Conservation (phyloP, 176 grass and related monocot species). For the Areca catechu region DNA sequence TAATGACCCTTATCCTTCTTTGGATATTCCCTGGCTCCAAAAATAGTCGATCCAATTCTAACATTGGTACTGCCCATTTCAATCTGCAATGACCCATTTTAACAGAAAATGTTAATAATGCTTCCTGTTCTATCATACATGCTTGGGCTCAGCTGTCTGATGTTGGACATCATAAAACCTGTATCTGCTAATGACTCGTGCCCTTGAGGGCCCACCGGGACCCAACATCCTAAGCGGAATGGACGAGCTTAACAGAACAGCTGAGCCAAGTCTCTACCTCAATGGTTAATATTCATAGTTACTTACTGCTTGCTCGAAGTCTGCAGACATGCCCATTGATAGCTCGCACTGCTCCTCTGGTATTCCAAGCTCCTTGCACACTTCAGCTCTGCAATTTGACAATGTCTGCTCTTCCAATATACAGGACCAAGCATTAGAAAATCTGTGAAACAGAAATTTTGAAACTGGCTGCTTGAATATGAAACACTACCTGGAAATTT, state of each 20-base stretch:
- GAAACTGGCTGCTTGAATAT: no score
- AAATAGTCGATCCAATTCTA: conserved; percentile 74
- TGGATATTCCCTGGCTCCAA: conserved; percentile 72
- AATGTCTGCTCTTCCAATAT: conserved; percentile 23
- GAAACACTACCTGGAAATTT: conserved; percentile 58
- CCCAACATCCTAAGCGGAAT: no score
- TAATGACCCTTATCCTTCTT: conserved; percentile 30
- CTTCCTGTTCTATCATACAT: no score
- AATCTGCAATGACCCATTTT: conserved; percentile 37
- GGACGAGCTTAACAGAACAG: not conserved
- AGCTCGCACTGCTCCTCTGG: conserved; percentile 70
- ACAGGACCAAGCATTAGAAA: no score
- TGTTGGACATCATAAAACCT: no score
- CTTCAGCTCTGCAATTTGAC: conserved; percentile 39
- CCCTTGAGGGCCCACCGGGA: no score
- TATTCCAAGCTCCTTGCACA: conserved; percentile 70
- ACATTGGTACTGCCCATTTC: conserved; percentile 90
- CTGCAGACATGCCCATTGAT: conserved; percentile 97
- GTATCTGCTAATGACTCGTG: no score
- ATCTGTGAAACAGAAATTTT: no score
- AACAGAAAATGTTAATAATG: no score
- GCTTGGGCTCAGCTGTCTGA: no score
- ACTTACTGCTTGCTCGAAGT: conserved; percentile 93
- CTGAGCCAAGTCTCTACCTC: not conserved
- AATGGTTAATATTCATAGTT: not conserved